Percentiles rank a stretch among this genome's conserved stretches.
phyloP scores from a whole-genome alignment of 139 green algal genomes.

The Astrephomene gubernaculifera region DNA sequence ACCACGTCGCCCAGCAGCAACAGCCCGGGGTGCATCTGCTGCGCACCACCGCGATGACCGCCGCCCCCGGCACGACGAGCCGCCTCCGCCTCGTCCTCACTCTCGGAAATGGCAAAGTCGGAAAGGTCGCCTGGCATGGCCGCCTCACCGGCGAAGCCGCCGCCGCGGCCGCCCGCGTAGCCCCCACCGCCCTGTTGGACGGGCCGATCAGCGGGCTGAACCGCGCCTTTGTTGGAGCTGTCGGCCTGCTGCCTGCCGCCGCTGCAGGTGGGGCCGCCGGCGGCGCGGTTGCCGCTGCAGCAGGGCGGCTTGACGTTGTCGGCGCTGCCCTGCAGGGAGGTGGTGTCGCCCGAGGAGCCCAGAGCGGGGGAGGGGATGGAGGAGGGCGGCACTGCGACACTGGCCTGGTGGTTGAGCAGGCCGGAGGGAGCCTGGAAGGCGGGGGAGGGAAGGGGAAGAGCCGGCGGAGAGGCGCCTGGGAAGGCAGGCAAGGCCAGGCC shows the following conservation, averaged over 20 bases:
- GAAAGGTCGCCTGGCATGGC: constrained; percentile 17
- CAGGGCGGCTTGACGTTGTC: constrained; percentile 40
- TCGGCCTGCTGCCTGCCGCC: constrained; percentile 38
- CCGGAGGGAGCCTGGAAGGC: not conserved
- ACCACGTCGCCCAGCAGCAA: constrained; percentile 8
- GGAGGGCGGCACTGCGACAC: constrained; percentile 23
- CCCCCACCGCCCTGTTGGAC: not conserved
- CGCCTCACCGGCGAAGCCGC: not conserved
- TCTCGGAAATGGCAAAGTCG: constrained; percentile 31
- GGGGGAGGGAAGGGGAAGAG: not conserved
- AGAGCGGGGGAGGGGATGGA: constrained; percentile 15
- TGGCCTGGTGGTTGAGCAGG: constrained; percentile 34
- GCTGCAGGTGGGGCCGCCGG: constrained; percentile 17
- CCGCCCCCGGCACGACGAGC: not conserved
- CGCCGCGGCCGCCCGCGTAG: not conserved
- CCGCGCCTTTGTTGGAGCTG: constrained; percentile 21
- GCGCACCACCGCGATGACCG: not conserved
- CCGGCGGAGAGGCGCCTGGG: not conserved
- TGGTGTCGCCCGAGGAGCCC: constrained; percentile 16
- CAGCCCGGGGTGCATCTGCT: not conserved
- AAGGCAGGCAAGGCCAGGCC: constrained; percentile 1
- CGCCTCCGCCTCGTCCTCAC: constrained; percentile 32
- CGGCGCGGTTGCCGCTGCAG: constrained; percentile 15
- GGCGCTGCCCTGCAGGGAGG: constrained; percentile 27
- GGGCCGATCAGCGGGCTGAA: no score